These are phyloP conservation scores for Takashimella koratensis DNA, from an alignment of 1,284 basidiomycete genomes.

Conservation along the genomic window DNA sequence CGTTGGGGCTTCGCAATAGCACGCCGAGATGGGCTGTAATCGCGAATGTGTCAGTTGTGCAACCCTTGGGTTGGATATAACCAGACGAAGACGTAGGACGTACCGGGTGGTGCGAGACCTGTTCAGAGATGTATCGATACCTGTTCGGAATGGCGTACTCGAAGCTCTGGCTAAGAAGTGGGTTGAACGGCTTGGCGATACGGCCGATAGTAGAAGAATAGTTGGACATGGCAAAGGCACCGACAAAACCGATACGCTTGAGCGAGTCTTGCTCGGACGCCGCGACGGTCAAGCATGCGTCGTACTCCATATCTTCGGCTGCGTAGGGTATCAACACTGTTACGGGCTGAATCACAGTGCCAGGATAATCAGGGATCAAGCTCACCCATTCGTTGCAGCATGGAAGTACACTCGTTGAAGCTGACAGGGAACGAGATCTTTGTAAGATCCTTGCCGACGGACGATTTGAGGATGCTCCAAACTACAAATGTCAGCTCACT, in stretches of 20 bases:
- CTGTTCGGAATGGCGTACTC: conserved; percentile 89
- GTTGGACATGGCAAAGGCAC: conserved; percentile 94
- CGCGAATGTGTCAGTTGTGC: too few relatives aligned
- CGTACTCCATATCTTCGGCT: conserved; percentile 95
- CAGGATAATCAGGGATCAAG: conserved; percentile 35
- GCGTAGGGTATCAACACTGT: too few relatives aligned
- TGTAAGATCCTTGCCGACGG: conserved; percentile 95
- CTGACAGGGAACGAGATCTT: conserved; percentile 90
- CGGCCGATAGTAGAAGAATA: conserved; percentile 93
- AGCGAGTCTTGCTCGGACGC: conserved; percentile 71
- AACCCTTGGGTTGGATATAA: too few relatives aligned
- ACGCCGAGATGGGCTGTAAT: conserved; percentile 96
- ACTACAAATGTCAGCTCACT: conserved; percentile 46
- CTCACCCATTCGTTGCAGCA: conserved; percentile 75
- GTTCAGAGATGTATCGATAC: conserved; percentile 90
- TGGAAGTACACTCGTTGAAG: conserved; percentile 95
- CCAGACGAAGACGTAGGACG: too few relatives aligned
- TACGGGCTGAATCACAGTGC: conserved; percentile 25
- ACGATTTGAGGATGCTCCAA: conserved; percentile 93
- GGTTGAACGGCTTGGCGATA: conserved; percentile 92
- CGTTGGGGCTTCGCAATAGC: conserved; percentile 81
- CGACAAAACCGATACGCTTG: conserved; percentile 85
- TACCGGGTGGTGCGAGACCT: conserved; percentile 97
- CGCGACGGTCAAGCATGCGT: conserved; percentile 77
- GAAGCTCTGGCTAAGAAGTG: conserved; percentile 73